Base-by-base conservation (phyloP, 140 eudicot species). In the Oenanthe javanica region DNA sequence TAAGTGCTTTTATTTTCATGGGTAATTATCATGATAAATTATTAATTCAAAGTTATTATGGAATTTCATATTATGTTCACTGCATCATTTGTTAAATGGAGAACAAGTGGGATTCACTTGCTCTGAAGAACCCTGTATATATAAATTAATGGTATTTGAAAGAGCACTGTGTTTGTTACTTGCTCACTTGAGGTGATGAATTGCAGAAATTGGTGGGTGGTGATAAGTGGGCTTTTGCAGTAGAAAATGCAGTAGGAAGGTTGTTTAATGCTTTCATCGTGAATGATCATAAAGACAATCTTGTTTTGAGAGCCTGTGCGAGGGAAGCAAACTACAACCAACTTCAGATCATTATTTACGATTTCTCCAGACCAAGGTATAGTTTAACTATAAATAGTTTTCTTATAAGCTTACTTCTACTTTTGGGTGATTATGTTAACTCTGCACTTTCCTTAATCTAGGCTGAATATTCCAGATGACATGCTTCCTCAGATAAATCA, bases 401-500 rank as follows among this genome's bases (percentile, higher is more conserved):
- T 72, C 25, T 74, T 9, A n/a, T 78, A 25, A 2, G 15, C 64
- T 42, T n/a, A 78, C 66, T 18, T 15, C 42, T 18, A 31, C 25
- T 27, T 14, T 42, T 21, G 21, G 47, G 40, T 49, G 79, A 66
- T 72, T 70, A 45, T 25, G 36, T 3, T 64, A 51, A 42, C 46
- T 80, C n/a, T 38, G 40, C 42, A 9, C 63, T 75, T 80, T 49
- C 76, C 82, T 19, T 86, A n/a, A 42, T 85, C 82, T 83, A 94
- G 98, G 89, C 81, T 90, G 84, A 84, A 89, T 80, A 92, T 94
- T 77, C 97, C 96, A 77, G 40, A 72, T 78, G 89, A 92, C 81
- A 89, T 86, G 92, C 96, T 92, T 89, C 98, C 98, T 15, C 97
- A 92, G 81, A 94, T 96, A 64, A 66, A 83, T 55, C 97, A 92